Base-by-base conservation (phyloP, 2,329 filamentous ascomycete species). In the Cladophialophora chaetospira region DNA sequence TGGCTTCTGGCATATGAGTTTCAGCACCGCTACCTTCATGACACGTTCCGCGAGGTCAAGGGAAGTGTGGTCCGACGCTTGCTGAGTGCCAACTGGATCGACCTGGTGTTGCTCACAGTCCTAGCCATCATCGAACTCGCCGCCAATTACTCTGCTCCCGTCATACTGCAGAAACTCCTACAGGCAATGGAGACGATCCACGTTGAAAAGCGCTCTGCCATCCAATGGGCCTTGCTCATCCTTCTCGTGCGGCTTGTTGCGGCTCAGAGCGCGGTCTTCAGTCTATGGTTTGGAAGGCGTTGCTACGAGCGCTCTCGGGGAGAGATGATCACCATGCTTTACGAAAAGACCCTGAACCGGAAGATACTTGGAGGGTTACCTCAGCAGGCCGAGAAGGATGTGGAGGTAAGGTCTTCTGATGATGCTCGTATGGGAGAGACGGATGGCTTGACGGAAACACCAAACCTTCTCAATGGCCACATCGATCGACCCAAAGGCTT, bases 241-340 rank as follows among this genome's bases (percentile, higher is more conserved):
- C 73, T 92, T 2, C 66, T 81, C 2, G 72, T 85, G 3, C 81
- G 88, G 29, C 72, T 91, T 1, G 66, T 86, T 5, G 79, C 81
- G 6, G 79, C 82, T 1, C 89, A 93, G 65, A 82, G 82, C 0
- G 79, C 80, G 4, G 84, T 91, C 0, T 83, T 92, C 65, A 83
- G 77, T 21, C 75, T 91, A 0, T 96, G 91, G 91, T 95, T 88
- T 67, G 85, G 86, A n/a, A 83, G 91, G 62, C 85, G 92, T 58
- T 84, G 84, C 25, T 96, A 96, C 65, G 91, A 96, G 70, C 78
- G 91, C 56, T 91, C 88, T 4, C 79, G 91, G 45, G 91, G 91
- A 3, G 91, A 96, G 72, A 84, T 93, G 81, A 88, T 93, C 57
- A 92, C 88, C 13, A 91, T 90, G 82, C 79, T 92, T 10, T 91